A percentile compares a stretch with the other conserved stretches of the same genome.
Conservation (phyloP, 2,329 filamentous ascomycete genomes). For the Xylariaceae sp. region DNA sequence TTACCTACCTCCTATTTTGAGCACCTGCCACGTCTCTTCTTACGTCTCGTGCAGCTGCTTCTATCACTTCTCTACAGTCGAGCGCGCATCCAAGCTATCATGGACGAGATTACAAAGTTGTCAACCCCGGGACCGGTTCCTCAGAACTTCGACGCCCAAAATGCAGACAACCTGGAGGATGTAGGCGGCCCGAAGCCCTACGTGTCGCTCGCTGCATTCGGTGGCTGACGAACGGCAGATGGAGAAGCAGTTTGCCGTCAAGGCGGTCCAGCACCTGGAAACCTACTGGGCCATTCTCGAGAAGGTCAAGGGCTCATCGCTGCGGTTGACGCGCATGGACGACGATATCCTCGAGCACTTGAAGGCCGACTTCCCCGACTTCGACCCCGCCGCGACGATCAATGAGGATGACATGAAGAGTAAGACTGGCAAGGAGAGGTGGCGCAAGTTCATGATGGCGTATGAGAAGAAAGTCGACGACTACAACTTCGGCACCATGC, state of each 20-base stretch:
- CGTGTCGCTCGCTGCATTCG: not conserved
- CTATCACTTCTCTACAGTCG: too few relatives aligned
- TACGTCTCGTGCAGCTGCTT: too few relatives aligned
- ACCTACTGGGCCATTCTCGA: conserved; percentile 97
- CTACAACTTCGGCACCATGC: conserved; percentile 95
- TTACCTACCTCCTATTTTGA: too few relatives aligned
- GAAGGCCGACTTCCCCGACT: conserved; percentile 81
- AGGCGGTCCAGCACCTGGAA: conserved; percentile 92
- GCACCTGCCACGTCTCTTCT: too few relatives aligned
- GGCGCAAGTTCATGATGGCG: conserved; percentile 87
- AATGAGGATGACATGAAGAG: conserved; percentile 97
- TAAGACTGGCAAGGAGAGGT: conserved; percentile 86
- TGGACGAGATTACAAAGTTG: conserved; percentile 21
- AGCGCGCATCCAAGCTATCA: too few relatives aligned
- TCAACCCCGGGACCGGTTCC: conserved; percentile 23
- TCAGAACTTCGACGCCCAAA: conserved; percentile 43
- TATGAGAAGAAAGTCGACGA: conserved; percentile 96
- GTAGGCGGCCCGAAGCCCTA: conserved; percentile 11
- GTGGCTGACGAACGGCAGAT: conserved; percentile 49
- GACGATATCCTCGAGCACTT: conserved; percentile 92
- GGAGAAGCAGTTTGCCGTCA: conserved; percentile 98
- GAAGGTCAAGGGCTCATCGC: conserved; percentile 76
- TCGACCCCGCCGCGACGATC: conserved; percentile 73
- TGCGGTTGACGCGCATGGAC: conserved; percentile 89
- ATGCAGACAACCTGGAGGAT: conserved; percentile 24